Evolutionary conservation across 345 rosid genomes (phyloP).

Genomic region (Lepidium didymum): DNA sequence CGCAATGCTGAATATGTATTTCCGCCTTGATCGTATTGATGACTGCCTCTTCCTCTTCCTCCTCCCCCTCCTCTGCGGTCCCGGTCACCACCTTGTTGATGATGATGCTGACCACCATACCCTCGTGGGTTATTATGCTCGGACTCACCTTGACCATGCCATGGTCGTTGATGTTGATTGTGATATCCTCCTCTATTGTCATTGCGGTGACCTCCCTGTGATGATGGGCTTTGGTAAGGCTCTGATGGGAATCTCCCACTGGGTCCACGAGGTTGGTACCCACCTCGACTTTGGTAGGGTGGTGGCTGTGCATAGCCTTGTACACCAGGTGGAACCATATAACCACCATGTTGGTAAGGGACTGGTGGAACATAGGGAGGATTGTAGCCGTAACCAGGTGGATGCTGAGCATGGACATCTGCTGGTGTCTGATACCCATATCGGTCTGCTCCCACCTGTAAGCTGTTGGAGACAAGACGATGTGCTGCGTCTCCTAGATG

Average conservation of each 20-base stretch:
- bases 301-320: conserved; percentile 25
- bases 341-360: conserved; percentile 24
- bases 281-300: conserved; percentile 24
- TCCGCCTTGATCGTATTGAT: conserved; percentile 21
- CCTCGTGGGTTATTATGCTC: conserved; percentile 20
- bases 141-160: conserved; percentile 19
- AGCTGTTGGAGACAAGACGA: conserved; percentile 63
- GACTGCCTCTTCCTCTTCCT: conserved; percentile 1
- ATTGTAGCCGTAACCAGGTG: conserved; percentile 28
- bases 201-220: conserved; percentile 30
- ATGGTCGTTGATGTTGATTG: conserved; percentile 17
- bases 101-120: conserved; percentile 22
- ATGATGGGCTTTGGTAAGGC: conserved; percentile 30
- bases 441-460: conserved; percentile 41
- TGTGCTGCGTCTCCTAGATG: conserved; percentile 82
- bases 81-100: conserved; percentile 20
- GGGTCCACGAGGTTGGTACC: conserved; percentile 31
- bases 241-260: conserved; percentile 32
- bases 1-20: conserved; percentile 33
- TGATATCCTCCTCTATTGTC: conserved; percentile 27
- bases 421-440: conserved; percentile 22
- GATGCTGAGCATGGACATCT: conserved; percentile 29
- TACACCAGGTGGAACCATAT: conserved; percentile 16
- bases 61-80: conserved; percentile 17
- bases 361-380: conserved; percentile 23